Evolutionary conservation across 129 eudicot genomes (phyloP).

Genomic region (Centrapalus pauciflorus): DNA sequence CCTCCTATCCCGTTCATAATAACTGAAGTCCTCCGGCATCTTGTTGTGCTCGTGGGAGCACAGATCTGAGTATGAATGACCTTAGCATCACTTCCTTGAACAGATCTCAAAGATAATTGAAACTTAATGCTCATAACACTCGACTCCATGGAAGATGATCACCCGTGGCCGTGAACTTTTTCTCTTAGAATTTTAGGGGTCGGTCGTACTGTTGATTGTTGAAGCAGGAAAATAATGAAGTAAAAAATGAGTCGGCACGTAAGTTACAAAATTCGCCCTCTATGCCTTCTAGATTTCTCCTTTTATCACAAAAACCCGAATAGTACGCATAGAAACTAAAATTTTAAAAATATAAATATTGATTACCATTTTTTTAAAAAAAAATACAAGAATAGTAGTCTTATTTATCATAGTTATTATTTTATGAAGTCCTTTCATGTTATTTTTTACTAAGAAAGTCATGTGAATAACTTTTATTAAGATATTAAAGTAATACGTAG

Average conservation of each 20-base stretch:
- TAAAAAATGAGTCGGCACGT: neutral
- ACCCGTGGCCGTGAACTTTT: neutral
- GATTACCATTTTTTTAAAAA: no score
- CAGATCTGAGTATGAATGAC: conserved; percentile 17
- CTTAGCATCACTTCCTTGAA: neutral
- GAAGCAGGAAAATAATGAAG: neutral
- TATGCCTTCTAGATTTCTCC: conserved; percentile 8
- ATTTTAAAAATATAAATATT: no score
- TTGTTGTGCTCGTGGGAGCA: conserved; percentile 3
- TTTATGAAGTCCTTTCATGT: no score
- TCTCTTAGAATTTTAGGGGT: neutral
- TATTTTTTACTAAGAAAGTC: no score
- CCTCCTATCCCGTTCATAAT: neutral
- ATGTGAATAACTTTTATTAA: no score
- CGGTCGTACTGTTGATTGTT: no score
- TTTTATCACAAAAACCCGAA: no score
- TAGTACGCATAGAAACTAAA: no score
- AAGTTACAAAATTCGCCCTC: conserved; percentile 1
- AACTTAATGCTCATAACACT: neutral
- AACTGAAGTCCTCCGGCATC: neutral
- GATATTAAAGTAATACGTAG: no score
- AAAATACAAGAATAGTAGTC: no score
- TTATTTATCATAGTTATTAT: no score
- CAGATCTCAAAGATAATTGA: conserved; percentile 12
- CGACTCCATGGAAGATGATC: conserved; percentile 1